Evolutionary conservation across 1,139 yeast species (phyloP), one percentile per base, ranked within the genome.

Genomic region (Casaregolazyma suthepensis): DNA sequence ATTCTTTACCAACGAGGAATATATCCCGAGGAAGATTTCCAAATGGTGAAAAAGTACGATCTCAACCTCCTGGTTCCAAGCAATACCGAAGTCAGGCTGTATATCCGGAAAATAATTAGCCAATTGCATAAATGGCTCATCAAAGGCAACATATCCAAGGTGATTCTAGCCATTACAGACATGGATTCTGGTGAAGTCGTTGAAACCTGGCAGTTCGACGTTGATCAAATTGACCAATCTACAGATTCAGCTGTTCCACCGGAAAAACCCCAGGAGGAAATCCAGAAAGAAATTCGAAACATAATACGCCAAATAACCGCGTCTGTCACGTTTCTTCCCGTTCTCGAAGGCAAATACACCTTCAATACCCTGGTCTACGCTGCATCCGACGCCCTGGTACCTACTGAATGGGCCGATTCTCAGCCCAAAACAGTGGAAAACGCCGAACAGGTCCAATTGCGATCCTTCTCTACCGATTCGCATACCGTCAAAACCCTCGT

Each of bases 241-340:
- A 50, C 43, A 1, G 53, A 52, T 12, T 45, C 45, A 19, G 17
- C 53, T n/a, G 22, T 54, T 13, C 46, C 48, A 35, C 50, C 23
- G 5, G 55, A 57, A 18, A 80, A 77, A 60, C 60, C 79, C 0
- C 74, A 72, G 42, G 79, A 74, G 2, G 80, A 76, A 43, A 80
- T 85, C 6, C 91, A 86, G 62, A 75, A 73, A 54, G 95, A 90
- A 60, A 88, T 91, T 17, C 94, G 89, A 65, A 82, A 93, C 0
- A 83, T 91, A 20, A 83, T 91, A 48, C 79, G 96, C 48, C 98
- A 91, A 65, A 87, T 91, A 52, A 89, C 96, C 0, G 89, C 96
- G 0, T 85, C 94, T 52, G 88, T 87, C 1, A 82, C 96, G 0
- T 89, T 89, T 65, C 74, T 91, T 52, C 98, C 98, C 0, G 78